These are phyloP conservation scores for Lentinus tigrinus DNA, from an alignment of 768 basidiomycete species.

Conservation along the genomic window DNA sequence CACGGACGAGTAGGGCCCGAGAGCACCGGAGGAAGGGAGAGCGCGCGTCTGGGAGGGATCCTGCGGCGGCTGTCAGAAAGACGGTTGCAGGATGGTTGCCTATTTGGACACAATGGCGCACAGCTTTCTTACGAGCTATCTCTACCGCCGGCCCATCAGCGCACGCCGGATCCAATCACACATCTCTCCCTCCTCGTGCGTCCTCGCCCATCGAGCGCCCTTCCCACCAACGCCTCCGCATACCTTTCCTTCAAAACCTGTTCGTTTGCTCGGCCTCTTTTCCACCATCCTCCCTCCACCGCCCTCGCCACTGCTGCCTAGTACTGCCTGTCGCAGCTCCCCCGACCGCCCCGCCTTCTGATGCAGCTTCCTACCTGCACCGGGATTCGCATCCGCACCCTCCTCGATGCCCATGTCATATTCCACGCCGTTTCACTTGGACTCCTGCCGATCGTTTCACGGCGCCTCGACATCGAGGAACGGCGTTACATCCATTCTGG, in stretches of 20 bases:
- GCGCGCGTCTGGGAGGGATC: background rate
- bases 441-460: conserved; percentile 62
- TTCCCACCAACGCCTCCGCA: background rate
- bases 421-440: conserved; percentile 68
- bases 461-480: conserved; percentile 76
- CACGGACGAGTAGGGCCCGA: too few relatives aligned
- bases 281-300: background rate
- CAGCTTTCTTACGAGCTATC: conserved; percentile 12
- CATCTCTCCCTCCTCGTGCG: background rate
- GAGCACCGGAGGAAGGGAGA: background rate
- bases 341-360: background rate
- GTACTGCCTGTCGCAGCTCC: background rate
- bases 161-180: conserved; percentile 4
- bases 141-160: background rate
- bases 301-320: background rate
- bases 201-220: background rate
- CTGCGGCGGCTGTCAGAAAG: conserved; percentile 16
- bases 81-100: conserved; percentile 8
- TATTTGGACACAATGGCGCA: conserved; percentile 12
- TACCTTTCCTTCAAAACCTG: background rate
- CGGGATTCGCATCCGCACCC: conserved; percentile 59
- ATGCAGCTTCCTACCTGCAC: conserved; percentile 66
- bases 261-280: background rate
- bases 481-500: conserved; percentile 65
- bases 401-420: conserved; percentile 68